Conservation (phyloP, 176 grass and related monocot species). For the Juncus inflexus region DNA sequence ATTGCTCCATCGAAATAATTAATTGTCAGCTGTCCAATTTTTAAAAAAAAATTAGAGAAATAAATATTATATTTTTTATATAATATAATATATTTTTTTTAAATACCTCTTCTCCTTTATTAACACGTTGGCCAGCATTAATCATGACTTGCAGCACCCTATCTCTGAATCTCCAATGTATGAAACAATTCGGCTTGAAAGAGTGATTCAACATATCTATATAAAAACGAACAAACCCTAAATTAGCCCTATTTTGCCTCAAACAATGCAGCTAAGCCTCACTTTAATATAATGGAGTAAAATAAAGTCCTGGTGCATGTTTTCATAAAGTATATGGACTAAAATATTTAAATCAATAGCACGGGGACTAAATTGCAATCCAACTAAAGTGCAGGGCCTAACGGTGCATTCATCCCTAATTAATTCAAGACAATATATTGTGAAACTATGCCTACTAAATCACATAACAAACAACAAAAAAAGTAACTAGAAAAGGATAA, state of each 20-base stretch:
- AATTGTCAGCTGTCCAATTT: slow-evolving; percentile 67
- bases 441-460: neutral
- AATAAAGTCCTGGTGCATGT: too few species aligned
- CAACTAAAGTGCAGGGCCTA: too few species aligned
- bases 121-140: slow-evolving; percentile 70
- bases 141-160: slow-evolving; percentile 98
- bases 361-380: too few species aligned
- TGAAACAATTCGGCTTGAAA: slow-evolving; percentile 87
- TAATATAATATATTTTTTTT: slow-evolving; percentile 4
- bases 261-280: too few species aligned
- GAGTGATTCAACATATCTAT: slow-evolving; percentile 99
- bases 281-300: too few species aligned
- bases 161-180: slow-evolving; percentile 95
- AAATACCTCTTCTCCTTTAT: slow-evolving; percentile 87
- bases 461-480: slow-evolving; percentile 8
- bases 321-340: too few species aligned
- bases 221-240: neutral
- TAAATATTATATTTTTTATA: slow-evolving; percentile 18
- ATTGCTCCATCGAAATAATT: slow-evolving; percentile 73
- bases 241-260: too few species aligned
- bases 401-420: too few species aligned
- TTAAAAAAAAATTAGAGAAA: slow-evolving; percentile 16
- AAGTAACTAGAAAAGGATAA: slow-evolving; percentile 10
- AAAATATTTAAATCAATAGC: too few species aligned
- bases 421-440: too few species aligned